A percentile compares a stretch with the other conserved stretches of the same genome.
Evolutionary conservation across 805 yeast genomes (phyloP).

Genomic region (Metschnikowia noctiluminum): DNA sequence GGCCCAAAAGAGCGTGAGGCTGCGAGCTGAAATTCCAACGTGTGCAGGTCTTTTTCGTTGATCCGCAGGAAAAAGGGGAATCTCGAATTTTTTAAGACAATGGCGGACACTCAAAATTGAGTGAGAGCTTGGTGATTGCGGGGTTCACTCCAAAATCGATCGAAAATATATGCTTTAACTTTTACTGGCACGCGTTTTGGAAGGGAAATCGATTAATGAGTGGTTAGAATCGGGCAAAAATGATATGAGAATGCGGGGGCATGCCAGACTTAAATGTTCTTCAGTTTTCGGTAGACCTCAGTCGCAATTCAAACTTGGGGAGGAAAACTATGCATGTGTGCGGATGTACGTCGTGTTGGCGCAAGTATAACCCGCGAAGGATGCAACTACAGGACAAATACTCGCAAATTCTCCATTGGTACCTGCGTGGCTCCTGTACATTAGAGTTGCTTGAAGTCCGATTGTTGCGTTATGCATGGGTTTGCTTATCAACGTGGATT

Average conservation of each 20-base stretch:
- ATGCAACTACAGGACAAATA: background rate
- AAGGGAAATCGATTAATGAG: too few species aligned
- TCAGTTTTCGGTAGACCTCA: too few species aligned
- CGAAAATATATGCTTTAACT: too few species aligned
- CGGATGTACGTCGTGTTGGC: background rate
- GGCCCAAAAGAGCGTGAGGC: constrained; percentile 2
- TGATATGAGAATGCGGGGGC: too few species aligned
- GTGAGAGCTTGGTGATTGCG: too few species aligned
- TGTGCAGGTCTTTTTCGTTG: constrained; percentile 3
- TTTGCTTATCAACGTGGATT: background rate
- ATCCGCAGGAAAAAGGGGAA: constrained; percentile 7
- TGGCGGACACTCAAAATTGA: too few species aligned
- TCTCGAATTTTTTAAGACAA: too few species aligned
- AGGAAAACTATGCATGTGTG: background rate
- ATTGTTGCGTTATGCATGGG: constrained; percentile 3
- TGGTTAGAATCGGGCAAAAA: too few species aligned
- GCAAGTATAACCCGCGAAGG: constrained; percentile 3
- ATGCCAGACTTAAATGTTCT: too few species aligned
- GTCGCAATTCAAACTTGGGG: background rate
- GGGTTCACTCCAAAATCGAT: too few species aligned
- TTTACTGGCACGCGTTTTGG: too few species aligned
- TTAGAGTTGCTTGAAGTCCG: background rate
- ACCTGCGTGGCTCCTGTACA: constrained; percentile 7
- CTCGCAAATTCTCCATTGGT: constrained; percentile 2
- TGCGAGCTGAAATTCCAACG: background rate